phyloP scores from a whole-genome alignment of 1,139 yeast genomes.

The Meyerozyma sp. region DNA sequence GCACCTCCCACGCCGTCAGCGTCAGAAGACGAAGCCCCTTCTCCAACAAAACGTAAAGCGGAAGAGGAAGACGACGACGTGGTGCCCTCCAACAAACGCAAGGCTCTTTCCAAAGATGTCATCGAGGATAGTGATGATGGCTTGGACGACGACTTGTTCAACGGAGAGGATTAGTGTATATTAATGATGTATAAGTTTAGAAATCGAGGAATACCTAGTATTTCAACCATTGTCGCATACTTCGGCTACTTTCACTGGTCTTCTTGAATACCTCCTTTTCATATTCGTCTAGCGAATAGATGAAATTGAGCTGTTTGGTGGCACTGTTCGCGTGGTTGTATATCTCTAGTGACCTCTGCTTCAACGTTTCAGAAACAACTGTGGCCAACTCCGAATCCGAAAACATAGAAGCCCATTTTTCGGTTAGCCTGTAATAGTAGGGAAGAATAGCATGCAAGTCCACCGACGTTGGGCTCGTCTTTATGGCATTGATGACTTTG shows the following conservation, averaged over 20 bases:
- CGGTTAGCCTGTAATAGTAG: conserved; percentile 62
- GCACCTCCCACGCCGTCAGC: conserved; percentile 7
- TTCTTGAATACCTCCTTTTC: conserved; percentile 57
- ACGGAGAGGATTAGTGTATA: conserved; percentile 9
- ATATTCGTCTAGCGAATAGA: conserved; percentile 68
- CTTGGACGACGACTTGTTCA: conserved; percentile 22
- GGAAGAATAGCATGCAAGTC: conserved; percentile 66
- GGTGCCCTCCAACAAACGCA: conserved; percentile 18
- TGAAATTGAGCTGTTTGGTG: conserved; percentile 43
- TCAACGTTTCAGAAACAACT: conserved; percentile 46
- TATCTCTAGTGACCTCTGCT: conserved; percentile 62
- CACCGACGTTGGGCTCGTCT: conserved; percentile 62
- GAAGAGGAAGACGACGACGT: conserved; percentile 13
- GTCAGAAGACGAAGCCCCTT: conserved; percentile 9
- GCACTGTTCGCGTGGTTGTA: conserved; percentile 66
- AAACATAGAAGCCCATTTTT: conserved; percentile 70
- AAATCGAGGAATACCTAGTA: conserved; percentile 1
- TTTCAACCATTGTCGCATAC: conserved; percentile 56
- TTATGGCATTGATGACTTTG: conserved; percentile 74
- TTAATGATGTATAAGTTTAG: neutral
- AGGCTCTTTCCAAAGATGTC: conserved; percentile 41
- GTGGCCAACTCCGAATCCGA: conserved; percentile 58
- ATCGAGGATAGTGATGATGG: conserved; percentile 54
- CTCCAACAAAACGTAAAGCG: conserved; percentile 15
- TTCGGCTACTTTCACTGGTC: conserved; percentile 58